Base-by-base conservation (phyloP, 306 rosid species). In the Cucumis cinereus region DNA sequence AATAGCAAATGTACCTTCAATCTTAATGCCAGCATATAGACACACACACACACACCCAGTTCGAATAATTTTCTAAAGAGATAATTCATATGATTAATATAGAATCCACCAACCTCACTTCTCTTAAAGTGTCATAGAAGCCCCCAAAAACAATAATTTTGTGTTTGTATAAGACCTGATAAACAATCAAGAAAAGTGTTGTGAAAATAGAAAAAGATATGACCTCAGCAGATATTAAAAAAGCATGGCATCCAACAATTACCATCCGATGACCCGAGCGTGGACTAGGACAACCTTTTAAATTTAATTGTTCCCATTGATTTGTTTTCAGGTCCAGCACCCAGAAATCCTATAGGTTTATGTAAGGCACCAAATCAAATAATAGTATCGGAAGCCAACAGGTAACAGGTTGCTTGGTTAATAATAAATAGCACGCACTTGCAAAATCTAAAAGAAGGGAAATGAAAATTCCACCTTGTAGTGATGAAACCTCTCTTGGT, bases 211-310 rank as follows among this genome's bases (percentile, higher is more conserved):
- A 28, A 62, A 53, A 53, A 61, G 41, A 77, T 47, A 38, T 5
- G 14, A 77, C 28, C 54, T 54, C 6, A 53, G 33, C 63, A 19
- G 77, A 79, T 74, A 62, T 30, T 36, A 71, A 77, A 76, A 66
- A 33, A 81, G 59, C 20, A 16, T 26, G 16, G 8, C 43, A 71
- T 49, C 56, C 55, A 11, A 78, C 77, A 74, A 82, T 83, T 90
- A 94, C 97, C 99, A 92, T 92, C 58, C 97, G 93, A 89, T 94
- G 99, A 75, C 99, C 99, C 4, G 96, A 94, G 54, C 99, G 96
- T 11, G 99, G 97, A 82, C 96, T 90, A 2, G 99, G 99, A 80
- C 92, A 81, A 26, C 99, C 97, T 81, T 94, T 94, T 58, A 89
- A 81, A 87, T 90, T 92, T 79, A 92, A 82, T 58, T 92, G 97